Base-by-base conservation (phyloP, 2,329 filamentous ascomycete genomes). In the Ophiostoma piceae region DNA sequence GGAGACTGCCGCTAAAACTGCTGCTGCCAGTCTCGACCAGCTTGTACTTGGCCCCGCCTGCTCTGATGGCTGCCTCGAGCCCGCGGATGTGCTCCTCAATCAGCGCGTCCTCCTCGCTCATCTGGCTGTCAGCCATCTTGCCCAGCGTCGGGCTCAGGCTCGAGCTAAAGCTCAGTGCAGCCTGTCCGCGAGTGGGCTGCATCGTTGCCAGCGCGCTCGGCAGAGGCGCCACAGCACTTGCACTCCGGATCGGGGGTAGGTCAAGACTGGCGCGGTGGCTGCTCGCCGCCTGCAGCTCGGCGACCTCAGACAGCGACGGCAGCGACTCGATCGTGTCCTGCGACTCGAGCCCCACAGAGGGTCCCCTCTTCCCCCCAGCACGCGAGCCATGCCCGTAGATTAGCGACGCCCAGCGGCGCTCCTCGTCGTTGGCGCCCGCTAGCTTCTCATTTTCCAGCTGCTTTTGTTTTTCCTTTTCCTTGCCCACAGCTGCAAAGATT, bases 121-220 rank as follows among this genome's bases (percentile, higher is more conserved):
- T 39, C 60, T 5, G 16, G 11, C 32, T 35, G 14, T 29, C 35
- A 2, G 16, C 35, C 60, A 65, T 65, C 32, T 22, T 16, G 16
- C 32, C 35, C 60, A 65, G 29, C 60, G 35, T 65, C 60, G 60
- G 60, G 60, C 60, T 65, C 16, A 35, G 60, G 29, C 60, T 39
- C 16, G 32, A 37, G 60, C 22, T 65, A 32, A 35, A 37, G 60
- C 60, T 37, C 29, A 65, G 32, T 7, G 60, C 7, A n/a, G 29
- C 32, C 60, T 35, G 60, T 32, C 19, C 16, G 8, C 29, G 60
- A 4, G 19, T 37, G 2, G 60, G 60, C 60, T 65, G 60, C 60
- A 65, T 35, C 1, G 60, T 65, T 7, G 60, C 35, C 16, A 65
- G 60, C 60, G 35, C 14, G 32, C 16, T 65, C 16, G 16, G 29